phyloP scores from a whole-genome alignment of 345 rosid genomes.

The Brassica napus region Da-Ae NC_063447.1:26684501-26685000 shows the following conservation, averaged over 20 bases:
- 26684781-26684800: not conserved
- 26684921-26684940: not conserved
- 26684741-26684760: not conserved
- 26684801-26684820: not conserved
- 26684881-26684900: not conserved
- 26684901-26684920: not conserved
- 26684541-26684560: not conserved
- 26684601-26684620: not conserved
- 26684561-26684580: not conserved
- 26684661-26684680: not conserved
- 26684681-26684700: not conserved
- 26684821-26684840: not conserved
- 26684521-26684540: not conserved
- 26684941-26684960: not conserved
- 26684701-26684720: not conserved
- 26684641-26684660: not conserved
- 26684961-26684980: not conserved
- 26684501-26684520: too few relatives aligned
- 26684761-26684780: not conserved
- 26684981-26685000: not conserved
- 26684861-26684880: not conserved
- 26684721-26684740: not conserved
- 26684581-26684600: too few relatives aligned
- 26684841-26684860: not conserved
- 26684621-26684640: not conserved